Base-by-base conservation (phyloP, 2,329 filamentous ascomycete species). In the Aspergillus sp. region DNA sequence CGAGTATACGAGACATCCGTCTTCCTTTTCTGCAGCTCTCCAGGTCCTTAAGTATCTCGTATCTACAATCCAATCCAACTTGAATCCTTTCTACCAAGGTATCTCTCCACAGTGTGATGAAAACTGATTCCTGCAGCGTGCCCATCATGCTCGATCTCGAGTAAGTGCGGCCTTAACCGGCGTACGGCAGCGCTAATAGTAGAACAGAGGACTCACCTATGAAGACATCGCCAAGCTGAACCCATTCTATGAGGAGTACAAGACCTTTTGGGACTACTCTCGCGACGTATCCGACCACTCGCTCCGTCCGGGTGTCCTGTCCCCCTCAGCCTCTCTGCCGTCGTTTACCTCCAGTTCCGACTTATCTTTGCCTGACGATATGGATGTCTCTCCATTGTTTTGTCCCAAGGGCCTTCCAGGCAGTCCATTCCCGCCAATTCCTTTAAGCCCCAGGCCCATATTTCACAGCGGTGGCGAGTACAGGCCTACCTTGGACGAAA, bases 101-200 rank as follows among this genome's bases (percentile, higher is more conserved):
- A 39, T 22, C 12, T 39, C 30, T 40, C n/a, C 17, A 3, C 50
- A 30, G 12, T 40, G 63, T 54, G 20, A 62, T 64, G 57, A 56
- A 24, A 39, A 33, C 51, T 20, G 41, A 61, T 15, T 62, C 61
- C 9, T 63, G 63, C 56, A 65, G 70, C 47, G 66, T 71, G 13
- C 68, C 70, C 45, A 64, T 71, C 52, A 64, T 71, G 57, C 63
- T 67, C 5, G 59, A 65, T 51, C 63, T 65, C 8, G 66, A 65
- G 70, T 71, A 65, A 62, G 68, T 49, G 11, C 30, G 41, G 9
- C n/a, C 30, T 15, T 13, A 19, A 12, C 11, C 42, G 5, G 33
- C 40, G 5, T 6, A 12, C 12, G n/a, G 22, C 6, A 42, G 13
- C 53, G 53, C 65, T 60, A 58, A 61, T 41, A 3, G 13, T 37